Conservation (phyloP, 176 grass and related monocot species). For the Leersia perrieri region DNA sequence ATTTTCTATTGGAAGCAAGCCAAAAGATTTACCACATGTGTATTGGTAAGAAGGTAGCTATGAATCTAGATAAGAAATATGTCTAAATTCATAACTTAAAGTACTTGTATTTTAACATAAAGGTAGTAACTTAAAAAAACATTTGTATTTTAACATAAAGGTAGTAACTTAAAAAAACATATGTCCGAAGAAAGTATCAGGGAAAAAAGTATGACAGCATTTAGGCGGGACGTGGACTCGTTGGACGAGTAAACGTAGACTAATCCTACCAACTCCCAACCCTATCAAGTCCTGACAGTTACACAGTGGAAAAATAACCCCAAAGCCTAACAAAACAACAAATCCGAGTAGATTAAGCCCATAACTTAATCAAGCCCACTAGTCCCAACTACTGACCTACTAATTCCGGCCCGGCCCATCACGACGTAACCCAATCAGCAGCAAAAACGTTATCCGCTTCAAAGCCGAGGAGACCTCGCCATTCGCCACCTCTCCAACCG, state of each 20-base stretch:
- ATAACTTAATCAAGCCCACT: background rate
- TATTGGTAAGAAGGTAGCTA: too few species aligned
- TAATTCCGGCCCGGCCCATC: background rate
- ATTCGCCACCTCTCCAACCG: background rate
- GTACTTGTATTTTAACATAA: too few species aligned
- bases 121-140: too few species aligned
- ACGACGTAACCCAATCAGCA: background rate
- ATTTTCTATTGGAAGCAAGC: too few species aligned
- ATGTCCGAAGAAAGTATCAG: too few species aligned
- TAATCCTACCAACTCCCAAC: background rate
- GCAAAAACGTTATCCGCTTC: slow-evolving; percentile 46
- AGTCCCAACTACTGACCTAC: too few species aligned
- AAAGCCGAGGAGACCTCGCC: slow-evolving; percentile 22
- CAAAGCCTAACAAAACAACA: background rate
- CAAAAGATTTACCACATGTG: too few species aligned
- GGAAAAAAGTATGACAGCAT: too few species aligned
- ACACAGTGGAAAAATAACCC: background rate
- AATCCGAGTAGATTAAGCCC: background rate
- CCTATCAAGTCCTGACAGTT: background rate
- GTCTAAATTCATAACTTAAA: too few species aligned
- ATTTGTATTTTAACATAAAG: too few species aligned
- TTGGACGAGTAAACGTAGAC: background rate
- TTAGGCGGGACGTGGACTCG: background rate
- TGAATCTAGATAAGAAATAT: too few species aligned
- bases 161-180: too few species aligned